Evolutionary conservation across 768 basidiomycete species (phyloP).

Genomic region (Podaxis pistillaris): DNA sequence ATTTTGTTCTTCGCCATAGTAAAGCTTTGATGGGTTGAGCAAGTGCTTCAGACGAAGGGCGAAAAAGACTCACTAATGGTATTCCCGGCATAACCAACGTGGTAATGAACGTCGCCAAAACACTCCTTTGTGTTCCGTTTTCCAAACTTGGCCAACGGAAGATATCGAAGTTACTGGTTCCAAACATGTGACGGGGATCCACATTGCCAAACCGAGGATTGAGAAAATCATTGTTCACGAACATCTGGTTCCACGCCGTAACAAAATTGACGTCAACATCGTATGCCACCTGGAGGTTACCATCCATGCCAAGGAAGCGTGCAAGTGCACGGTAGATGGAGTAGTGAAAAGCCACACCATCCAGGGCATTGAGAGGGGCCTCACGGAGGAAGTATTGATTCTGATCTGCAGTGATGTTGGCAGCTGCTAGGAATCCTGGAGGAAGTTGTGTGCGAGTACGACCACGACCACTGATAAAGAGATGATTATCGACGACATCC

Average conservation of each 20-base stretch:
- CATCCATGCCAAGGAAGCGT: constrained; percentile 94
- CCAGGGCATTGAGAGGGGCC: constrained; percentile 58
- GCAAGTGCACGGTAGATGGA: constrained; percentile 85
- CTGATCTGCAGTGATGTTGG: constrained; percentile 58
- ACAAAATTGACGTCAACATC: constrained; percentile 82
- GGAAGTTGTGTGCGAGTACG: constrained; percentile 75
- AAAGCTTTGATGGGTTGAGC: constrained; percentile 44
- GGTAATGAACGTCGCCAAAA: constrained; percentile 75
- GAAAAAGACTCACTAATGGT: constrained; percentile 52
- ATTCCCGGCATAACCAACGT: constrained; percentile 86
- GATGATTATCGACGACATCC: background rate
- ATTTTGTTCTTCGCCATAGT: constrained; percentile 91
- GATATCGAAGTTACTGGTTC: constrained; percentile 92
- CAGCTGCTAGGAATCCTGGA: constrained; percentile 63
- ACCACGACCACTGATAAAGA: constrained; percentile 69
- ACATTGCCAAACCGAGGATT: constrained; percentile 63
- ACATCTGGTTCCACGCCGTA: constrained; percentile 91
- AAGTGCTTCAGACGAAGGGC: background rate
- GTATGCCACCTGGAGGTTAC: constrained; percentile 88
- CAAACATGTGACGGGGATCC: constrained; percentile 89
- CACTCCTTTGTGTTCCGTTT: constrained; percentile 78
- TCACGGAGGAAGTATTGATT: constrained; percentile 81
- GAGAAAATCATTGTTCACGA: constrained; percentile 83
- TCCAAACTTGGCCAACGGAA: constrained; percentile 91
- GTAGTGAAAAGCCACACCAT: constrained; percentile 89